Evolutionary conservation across 2,329 filamentous ascomycete species (phyloP).

Genomic region (Sordariomycetes sp.): DNA sequence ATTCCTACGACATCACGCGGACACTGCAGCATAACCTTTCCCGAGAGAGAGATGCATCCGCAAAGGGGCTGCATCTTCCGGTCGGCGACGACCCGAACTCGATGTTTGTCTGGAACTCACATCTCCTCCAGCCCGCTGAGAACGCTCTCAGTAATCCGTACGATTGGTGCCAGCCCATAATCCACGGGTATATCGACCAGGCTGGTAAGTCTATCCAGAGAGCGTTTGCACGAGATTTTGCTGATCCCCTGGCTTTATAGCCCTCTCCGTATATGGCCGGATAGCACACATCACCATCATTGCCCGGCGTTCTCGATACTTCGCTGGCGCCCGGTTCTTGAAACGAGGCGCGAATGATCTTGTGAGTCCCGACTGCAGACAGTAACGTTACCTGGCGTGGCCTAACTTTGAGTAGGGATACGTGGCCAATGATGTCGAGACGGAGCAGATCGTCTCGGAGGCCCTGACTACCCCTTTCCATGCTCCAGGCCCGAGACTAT

Average conservation of each 20-base stretch:
- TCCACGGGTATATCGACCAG: slow-evolving; percentile 94
- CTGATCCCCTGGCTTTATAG: slow-evolving; percentile 16
- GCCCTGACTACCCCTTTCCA: slow-evolving; percentile 93
- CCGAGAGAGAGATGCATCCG: slow-evolving; percentile 61
- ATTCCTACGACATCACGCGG: slow-evolving; percentile 90
- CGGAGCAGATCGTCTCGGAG: slow-evolving; percentile 95
- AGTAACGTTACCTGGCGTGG: background rate
- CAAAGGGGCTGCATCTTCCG: slow-evolving; percentile 49
- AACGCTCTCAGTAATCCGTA: slow-evolving; percentile 66
- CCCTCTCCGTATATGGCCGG: slow-evolving; percentile 75
- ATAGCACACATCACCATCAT: slow-evolving; percentile 89
- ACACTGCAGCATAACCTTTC: slow-evolving; percentile 89
- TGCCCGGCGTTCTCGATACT: slow-evolving; percentile 81
- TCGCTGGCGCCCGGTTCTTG: slow-evolving; percentile 86
- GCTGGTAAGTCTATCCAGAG: slow-evolving; percentile 32
- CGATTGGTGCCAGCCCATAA: slow-evolving; percentile 93
- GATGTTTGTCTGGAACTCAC: slow-evolving; percentile 98
- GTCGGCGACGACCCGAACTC: slow-evolving; percentile 63
- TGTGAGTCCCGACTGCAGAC: slow-evolving; percentile 17
- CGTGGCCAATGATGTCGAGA: slow-evolving; percentile 97
- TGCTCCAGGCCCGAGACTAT: slow-evolving; percentile 74
- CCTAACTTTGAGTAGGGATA: slow-evolving; percentile 50
- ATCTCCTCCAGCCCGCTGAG: slow-evolving; percentile 69
- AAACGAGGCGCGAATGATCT: slow-evolving; percentile 92
- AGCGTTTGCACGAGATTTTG: background rate